phyloP scores from a whole-genome alignment of 2,329 filamentous ascomycete species.

The Nemania abortiva region DNA sequence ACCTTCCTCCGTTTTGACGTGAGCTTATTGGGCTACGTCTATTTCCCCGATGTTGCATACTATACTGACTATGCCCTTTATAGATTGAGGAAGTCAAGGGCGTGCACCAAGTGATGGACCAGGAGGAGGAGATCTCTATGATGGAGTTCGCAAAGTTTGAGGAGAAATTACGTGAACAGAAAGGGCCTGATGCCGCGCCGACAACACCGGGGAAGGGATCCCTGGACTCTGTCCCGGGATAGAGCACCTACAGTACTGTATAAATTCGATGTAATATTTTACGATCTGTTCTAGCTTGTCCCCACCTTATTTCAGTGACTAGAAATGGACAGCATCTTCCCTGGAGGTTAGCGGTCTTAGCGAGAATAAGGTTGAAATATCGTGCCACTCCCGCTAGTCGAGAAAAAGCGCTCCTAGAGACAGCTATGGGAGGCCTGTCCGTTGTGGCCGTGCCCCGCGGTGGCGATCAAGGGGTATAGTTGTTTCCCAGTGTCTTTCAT shows the following conservation, averaged over 20 bases:
- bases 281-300: conserved; percentile 10
- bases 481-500: conserved; percentile 27
- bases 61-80: conserved; percentile 47
- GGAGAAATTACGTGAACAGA: conserved; percentile 76
- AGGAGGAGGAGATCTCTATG: conserved; percentile 89
- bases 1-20: conserved; percentile 19
- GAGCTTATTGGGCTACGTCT: conserved; percentile 19
- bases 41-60: not conserved
- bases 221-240: conserved; percentile 55
- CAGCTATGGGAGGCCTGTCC: not conserved
- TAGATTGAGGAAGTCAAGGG: conserved; percentile 96
- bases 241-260: conserved; percentile 37
- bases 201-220: conserved; percentile 55
- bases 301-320: conserved; percentile 18
- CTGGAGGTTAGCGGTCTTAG: conserved; percentile 16
- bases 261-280: conserved; percentile 31
- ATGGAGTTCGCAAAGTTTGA: conserved; percentile 95
- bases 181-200: conserved; percentile 56
- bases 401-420: not conserved
- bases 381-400: conserved; percentile 4
- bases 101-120: conserved; percentile 89
- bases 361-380: conserved; percentile 27
- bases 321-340: conserved; percentile 17
- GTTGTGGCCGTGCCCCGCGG: conserved; percentile 17
- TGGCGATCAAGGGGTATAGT: conserved; percentile 29